These are phyloP conservation scores for Dothidotthia symphoricarpi DNA, from an alignment of 2,329 filamentous ascomycete species.

Conservation along the genomic window DNA sequence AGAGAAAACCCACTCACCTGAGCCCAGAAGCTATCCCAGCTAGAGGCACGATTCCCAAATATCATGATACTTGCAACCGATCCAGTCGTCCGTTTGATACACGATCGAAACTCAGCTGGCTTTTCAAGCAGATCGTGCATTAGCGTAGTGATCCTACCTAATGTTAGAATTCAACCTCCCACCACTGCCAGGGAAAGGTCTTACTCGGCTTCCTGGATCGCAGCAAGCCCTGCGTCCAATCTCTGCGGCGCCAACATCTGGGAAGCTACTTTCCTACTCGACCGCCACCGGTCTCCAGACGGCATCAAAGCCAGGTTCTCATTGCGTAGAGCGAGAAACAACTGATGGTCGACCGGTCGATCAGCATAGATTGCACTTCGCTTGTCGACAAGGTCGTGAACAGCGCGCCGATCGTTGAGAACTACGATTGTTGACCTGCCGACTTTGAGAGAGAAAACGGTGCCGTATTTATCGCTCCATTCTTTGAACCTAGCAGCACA, in stretches of 20 bases:
- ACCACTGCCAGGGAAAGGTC: constrained; percentile 4
- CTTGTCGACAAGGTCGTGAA: constrained; percentile 21
- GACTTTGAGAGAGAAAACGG: constrained; percentile 20
- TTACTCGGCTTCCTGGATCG: constrained; percentile 28
- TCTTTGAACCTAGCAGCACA: constrained; percentile 16
- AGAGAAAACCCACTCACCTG: no score
- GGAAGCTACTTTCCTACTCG: constrained; percentile 21
- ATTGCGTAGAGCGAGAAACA: constrained; percentile 7
- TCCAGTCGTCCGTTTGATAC: constrained; percentile 18
- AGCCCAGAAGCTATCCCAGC: constrained; percentile 24
- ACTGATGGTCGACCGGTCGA: constrained; percentile 16
- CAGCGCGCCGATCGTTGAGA: constrained; percentile 15
- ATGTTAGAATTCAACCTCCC: constrained; percentile 8
- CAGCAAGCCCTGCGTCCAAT: constrained; percentile 18
- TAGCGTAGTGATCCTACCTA: constrained; percentile 16
- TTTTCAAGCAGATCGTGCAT: constrained; percentile 49
- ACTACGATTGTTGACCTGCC: constrained; percentile 21
- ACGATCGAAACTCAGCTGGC: constrained; percentile 45
- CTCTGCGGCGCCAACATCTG: constrained; percentile 19
- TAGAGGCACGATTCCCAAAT: constrained; percentile 21
- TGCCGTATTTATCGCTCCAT: constrained; percentile 21
- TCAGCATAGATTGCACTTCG: constrained; percentile 15
- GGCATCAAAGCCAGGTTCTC: constrained; percentile 24
- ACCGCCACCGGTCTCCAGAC: constrained; percentile 17
- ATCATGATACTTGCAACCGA: constrained; percentile 20